Evolutionary conservation across 352 stramenopile genomes (phyloP).

Genomic region (Plasmopara muralis): DNA sequence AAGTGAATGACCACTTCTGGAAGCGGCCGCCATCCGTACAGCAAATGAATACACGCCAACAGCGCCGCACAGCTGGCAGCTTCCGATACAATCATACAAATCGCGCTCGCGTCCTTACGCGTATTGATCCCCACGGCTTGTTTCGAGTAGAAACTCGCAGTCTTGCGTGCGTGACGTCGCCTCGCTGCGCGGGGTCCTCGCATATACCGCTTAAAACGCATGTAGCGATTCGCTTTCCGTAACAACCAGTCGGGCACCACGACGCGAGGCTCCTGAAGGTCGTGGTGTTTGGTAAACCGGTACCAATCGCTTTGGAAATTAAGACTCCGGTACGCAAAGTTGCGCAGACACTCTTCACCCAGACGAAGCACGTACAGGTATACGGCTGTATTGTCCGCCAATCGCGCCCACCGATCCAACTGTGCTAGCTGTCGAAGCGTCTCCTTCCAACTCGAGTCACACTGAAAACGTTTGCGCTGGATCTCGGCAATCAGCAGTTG

Average conservation of each 20-base stretch:
- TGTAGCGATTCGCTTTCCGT: conserved; percentile 72
- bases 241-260: conserved; percentile 57
- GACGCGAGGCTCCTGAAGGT: conserved; percentile 26
- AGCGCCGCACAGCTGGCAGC: conserved; percentile 72
- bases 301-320: conserved; percentile 73
- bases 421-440: conserved; percentile 45
- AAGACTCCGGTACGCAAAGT: conserved; percentile 66
- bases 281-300: conserved; percentile 43
- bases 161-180: conserved; percentile 55
- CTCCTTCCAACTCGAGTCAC: conserved; percentile 64
- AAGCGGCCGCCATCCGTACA: conserved; percentile 69
- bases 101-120: conserved; percentile 49
- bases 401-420: conserved; percentile 58
- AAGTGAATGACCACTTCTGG: conserved; percentile 68
- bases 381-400: conserved; percentile 67
- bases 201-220: conserved; percentile 81
- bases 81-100: conserved; percentile 69
- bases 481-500: conserved; percentile 70
- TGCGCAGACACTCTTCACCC: conserved; percentile 79
- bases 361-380: conserved; percentile 79
- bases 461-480: conserved; percentile 55
- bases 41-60: conserved; percentile 65
- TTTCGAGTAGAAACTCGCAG: conserved; percentile 72
- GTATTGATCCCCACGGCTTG: conserved; percentile 45
- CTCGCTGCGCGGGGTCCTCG: conserved; percentile 53